Base-by-base conservation (phyloP, 2,329 filamentous ascomycete species). In the Fusarium tuaranense region DNA sequence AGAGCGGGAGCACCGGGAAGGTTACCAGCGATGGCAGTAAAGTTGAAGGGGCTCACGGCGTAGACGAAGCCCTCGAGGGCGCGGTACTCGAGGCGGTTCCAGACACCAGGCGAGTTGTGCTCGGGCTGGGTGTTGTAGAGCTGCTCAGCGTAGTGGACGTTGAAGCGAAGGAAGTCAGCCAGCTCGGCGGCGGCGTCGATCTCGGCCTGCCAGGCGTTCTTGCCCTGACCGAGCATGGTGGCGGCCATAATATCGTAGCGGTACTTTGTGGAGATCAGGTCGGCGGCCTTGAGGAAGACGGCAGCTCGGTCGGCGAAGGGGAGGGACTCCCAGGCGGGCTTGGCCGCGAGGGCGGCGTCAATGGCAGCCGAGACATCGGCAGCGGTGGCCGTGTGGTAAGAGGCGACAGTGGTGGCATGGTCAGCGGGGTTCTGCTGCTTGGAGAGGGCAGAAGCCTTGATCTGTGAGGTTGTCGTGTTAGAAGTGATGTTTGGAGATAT, bases 121-220 rank as follows among this genome's bases (percentile, higher is more conserved):
- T 88, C 89, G 16, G 96, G 96, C 84, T 99, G 97, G 81, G 95
- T 92, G 41, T 91, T 90, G 82, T 98, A 98, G 66, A 98, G 87
- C 82, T 98, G 94, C 85, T 98, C 93, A 32, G 96, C 96, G 81
- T 97, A 98, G 83, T 95, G 92, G 63, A 98, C 96, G 81, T 97
- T 97, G 87, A 98, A 98, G 81, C 95, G 91, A 82, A 98, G 87
- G 85, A 98, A 98, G 83, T 99, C 96, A 78, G 91, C 93, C 78
- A 97, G 86, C 88, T 99, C 97, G 10, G 96, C 96, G 20, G 96
- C 96, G 44, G 95, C 90, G 83, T 98, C 96, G 74, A 98, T 98
- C 88, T 99, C 96, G n/a, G 97, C 96, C 85, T 99, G 96, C 95
- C 95, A 98, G 58, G 94, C 95, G 83, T 98, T 98, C 90, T 98